Conservation (phyloP, 2,329 filamentous ascomycete species). For the Cladophialophora carrionii region DNA sequence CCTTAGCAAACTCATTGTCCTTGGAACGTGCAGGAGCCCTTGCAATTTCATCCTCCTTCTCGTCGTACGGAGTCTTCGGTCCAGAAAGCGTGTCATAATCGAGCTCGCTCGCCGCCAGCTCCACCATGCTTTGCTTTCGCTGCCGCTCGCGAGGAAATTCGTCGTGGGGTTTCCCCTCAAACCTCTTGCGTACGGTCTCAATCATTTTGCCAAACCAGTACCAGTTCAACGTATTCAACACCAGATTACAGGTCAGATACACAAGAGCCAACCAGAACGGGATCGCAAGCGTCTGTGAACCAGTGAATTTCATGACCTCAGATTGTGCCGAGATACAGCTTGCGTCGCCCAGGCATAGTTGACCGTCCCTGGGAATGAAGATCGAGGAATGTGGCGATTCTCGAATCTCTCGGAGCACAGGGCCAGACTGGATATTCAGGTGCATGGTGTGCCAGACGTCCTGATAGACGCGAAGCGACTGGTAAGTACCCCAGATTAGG, state of each 20-base stretch:
- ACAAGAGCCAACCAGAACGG: conserved; percentile 63
- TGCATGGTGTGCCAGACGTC: conserved; percentile 62
- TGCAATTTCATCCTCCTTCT: conserved; percentile 21
- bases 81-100: conserved; percentile 40
- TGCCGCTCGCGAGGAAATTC: conserved; percentile 39
- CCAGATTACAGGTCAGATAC: conserved; percentile 62
- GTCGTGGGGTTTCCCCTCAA: conserved; percentile 52
- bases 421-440: conserved; percentile 43
- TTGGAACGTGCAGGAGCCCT: conserved; percentile 11
- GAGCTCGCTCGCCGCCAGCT: conserved; percentile 35
- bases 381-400: conserved; percentile 25
- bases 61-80: conserved; percentile 29
- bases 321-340: conserved; percentile 48
- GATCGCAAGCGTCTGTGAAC: conserved; percentile 46
- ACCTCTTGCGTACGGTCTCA: conserved; percentile 65
- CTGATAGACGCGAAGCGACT: conserved; percentile 61
- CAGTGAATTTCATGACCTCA: conserved; percentile 56
- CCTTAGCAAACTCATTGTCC: conserved; percentile 1
- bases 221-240: conserved; percentile 65
- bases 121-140: conserved; percentile 37
- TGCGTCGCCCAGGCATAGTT: conserved; percentile 45
- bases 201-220: conserved; percentile 72
- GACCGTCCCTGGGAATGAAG: conserved; percentile 41
- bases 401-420: conserved; percentile 39
- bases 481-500: conserved; percentile 65